Base-by-base conservation (phyloP, 2,329 filamentous ascomycete species). In the Penicillium sp. region DNA sequence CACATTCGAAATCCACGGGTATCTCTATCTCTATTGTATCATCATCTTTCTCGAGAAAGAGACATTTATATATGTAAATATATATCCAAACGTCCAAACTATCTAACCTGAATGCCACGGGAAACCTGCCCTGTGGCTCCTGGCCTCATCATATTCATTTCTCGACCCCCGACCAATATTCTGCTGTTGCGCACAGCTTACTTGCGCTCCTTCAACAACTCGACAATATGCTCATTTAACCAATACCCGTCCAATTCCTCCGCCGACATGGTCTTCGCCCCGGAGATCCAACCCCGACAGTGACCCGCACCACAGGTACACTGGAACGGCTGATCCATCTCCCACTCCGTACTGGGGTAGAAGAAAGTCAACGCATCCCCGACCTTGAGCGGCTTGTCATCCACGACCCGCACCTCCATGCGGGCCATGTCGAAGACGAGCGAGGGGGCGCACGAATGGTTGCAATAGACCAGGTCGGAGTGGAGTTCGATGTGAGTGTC, bases 401-500 rank as follows among this genome's bases (percentile, higher is more conserved):
- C 72, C 8, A 74, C 74, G 1, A 78, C 76, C 7, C 77, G 74
- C 42, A 78, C 72, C 56, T 79, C 76, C 72, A 77, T 75, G 55
- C 71, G 72, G 22, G 67, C 60, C 73, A 84, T 84, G 66, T 86
- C 83, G 65, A 86, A 84, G 55, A 84, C 78, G 14, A 86, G 64
- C 3, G 79, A 79, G 0, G 84, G 84, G 11, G 70, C 72, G 71
- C 83, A 86, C 2, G 80, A 83, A 72, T 86, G 84, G 73, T 86
- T 87, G 75, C 83, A 80, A 72, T 80, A 86, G 26, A 85, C 79
- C 11, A 86, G 75, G 65, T 85, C 84, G 60, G 78, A 82, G 72
- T 85, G 85, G 5, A 85, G 78, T 65, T 86, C 83, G 65, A 86
- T 83, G 71, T 86, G 83, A 0, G 78, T 75, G 57, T 78, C 76